Evolutionary conservation across 2,329 filamentous ascomycete species (phyloP).

Genomic region (Annulohypoxylon truncatum): DNA sequence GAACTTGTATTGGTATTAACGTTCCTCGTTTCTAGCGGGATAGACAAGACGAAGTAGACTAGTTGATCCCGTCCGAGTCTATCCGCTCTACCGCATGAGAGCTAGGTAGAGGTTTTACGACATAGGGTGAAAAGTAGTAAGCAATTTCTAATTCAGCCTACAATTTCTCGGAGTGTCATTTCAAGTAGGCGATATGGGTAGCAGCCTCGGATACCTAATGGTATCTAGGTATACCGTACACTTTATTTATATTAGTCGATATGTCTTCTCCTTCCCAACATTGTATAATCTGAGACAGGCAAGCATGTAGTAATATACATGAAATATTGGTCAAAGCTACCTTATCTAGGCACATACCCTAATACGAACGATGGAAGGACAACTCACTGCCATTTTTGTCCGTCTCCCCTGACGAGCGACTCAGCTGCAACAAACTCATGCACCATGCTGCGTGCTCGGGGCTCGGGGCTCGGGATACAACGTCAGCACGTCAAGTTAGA

Average conservation of each 20-base stretch:
- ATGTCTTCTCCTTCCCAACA: neutral
- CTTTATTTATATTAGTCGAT: slow-evolving; percentile 9
- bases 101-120: neutral
- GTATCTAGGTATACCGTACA: neutral
- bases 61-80: neutral
- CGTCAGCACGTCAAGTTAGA: slow-evolving; percentile 2
- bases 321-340: neutral
- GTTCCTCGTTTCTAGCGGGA: slow-evolving; percentile 1
- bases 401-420: slow-evolving; percentile 2
- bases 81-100: neutral
- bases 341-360: neutral
- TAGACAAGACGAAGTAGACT: neutral
- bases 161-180: slow-evolving; percentile 4
- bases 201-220: neutral
- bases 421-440: neutral
- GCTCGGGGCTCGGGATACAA: slow-evolving; percentile 34
- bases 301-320: neutral
- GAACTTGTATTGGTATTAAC: slow-evolving; percentile 2
- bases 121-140: neutral
- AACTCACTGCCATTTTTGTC: neutral
- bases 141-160: slow-evolving; percentile 24
- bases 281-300: neutral
- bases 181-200: neutral
- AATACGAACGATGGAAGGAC: slow-evolving; percentile 3
- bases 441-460: slow-evolving; percentile 18